phyloP scores from a whole-genome alignment of 331 rosid genomes.

The Arachis monticola region DNA sequence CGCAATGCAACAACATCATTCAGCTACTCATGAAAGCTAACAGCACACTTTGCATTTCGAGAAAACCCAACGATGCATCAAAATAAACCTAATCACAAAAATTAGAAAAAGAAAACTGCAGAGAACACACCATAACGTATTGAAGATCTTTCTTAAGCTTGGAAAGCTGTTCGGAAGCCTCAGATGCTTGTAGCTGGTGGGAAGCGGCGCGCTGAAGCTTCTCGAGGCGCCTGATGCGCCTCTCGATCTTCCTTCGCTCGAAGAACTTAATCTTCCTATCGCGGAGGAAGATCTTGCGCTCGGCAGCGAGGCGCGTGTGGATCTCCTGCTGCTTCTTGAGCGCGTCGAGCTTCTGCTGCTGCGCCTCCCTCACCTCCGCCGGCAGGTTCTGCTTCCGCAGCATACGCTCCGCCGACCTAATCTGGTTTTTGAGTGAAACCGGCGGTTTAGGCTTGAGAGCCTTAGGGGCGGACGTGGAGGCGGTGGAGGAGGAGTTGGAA shows the following conservation, averaged over 20 bases:
- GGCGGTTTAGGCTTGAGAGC: constrained; percentile 77
- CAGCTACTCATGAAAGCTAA: neutral
- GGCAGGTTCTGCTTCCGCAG: constrained; percentile 87
- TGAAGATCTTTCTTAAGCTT: constrained; percentile 85
- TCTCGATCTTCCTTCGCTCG: constrained; percentile 93
- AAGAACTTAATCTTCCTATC: constrained; percentile 92
- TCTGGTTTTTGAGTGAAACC: constrained; percentile 91
- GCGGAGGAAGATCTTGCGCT: constrained; percentile 84
- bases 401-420: constrained; percentile 91
- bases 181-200: constrained; percentile 61
- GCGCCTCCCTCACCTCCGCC: constrained; percentile 73
- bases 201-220: constrained; percentile 74
- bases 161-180: constrained; percentile 66
- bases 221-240: constrained; percentile 88
- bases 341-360: constrained; percentile 76
- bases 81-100: neutral
- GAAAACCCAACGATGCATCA: neutral
- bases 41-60: neutral
- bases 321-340: constrained; percentile 92
- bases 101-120: neutral
- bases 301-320: constrained; percentile 83
- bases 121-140: constrained; percentile 78
- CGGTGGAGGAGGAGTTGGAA: constrained; percentile 54
- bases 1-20: neutral
- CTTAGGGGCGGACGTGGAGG: constrained; percentile 41